Evolutionary conservation across 768 basidiomycete genomes (phyloP).

Genomic region (Dendrothele bispora): DNA sequence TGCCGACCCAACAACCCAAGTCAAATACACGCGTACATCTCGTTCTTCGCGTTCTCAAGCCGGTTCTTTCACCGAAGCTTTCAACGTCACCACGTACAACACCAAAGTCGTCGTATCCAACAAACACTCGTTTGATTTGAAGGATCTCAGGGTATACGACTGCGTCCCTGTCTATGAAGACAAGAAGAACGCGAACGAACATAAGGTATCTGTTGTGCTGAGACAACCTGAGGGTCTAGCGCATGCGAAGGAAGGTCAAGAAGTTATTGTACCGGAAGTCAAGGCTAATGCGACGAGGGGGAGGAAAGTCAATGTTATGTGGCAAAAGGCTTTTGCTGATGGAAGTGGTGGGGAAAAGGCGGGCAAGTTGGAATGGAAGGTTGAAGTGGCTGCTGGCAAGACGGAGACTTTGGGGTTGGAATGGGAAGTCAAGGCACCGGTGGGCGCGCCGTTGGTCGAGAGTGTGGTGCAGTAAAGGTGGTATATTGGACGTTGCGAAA

Average conservation of each 20-base stretch:
- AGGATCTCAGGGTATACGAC: slow-evolving; percentile 46
- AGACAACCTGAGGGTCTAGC: not conserved
- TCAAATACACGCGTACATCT: slow-evolving; percentile 44
- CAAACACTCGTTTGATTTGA: slow-evolving; percentile 45
- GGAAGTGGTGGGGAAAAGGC: no score
- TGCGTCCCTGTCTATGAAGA: slow-evolving; percentile 43
- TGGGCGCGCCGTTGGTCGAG: not conserved
- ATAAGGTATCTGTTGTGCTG: not conserved
- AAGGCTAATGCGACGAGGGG: no score
- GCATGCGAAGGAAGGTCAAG: not conserved
- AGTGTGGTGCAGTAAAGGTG: no score
- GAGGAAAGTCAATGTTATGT: not conserved
- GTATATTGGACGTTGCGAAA: no score
- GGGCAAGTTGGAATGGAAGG: not conserved
- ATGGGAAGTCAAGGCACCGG: slow-evolving; percentile 2
- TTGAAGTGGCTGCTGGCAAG: not conserved
- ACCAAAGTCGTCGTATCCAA: slow-evolving; percentile 47
- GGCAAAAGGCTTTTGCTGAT: no score
- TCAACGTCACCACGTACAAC: slow-evolving; percentile 43
- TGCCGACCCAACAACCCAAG: slow-evolving; percentile 39
- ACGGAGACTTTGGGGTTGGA: not conserved
- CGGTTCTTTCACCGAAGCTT: slow-evolving; percentile 44
- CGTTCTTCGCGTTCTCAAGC: slow-evolving; percentile 33
- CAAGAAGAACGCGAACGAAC: no score
- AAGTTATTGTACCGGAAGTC: not conserved